Base-by-base conservation (phyloP, 306 rosid species). In the Pueraria montana region DNA sequence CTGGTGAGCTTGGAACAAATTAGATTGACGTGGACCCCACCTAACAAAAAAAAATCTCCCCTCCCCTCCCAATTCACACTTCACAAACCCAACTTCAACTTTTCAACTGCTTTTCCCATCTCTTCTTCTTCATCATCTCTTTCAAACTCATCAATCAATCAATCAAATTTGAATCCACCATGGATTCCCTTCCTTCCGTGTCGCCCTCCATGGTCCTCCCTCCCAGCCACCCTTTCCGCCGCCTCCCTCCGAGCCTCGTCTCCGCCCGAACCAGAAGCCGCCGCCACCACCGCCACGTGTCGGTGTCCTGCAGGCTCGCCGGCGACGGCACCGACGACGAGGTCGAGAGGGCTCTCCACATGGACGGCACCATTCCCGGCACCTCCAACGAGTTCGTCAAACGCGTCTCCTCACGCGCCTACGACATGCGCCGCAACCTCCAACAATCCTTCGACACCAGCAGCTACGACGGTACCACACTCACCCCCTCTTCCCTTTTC, bases 341-440 rank as follows among this genome's bases (percentile, higher is more conserved):
- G 62, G 89, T 93, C 12, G 97, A 96, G 36, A 86, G 88, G 66
- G 99, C 99, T 34, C 91, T 96, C 65, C 90, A 87, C 59, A 78
- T 94, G 86, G 98, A 96, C 56, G 98, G 97, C 3, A 78, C 82
- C 36, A 96, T 96, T 79, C 99, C 98, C 4, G 89, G 89, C 2
- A 89, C 89, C 63, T 94, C 99, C 24, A 73, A 86, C 40, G 99
- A 96, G 88, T 94, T 96, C 48, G 89, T 96, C 38, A 94, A 90
- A 73, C 90, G 87, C 40, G 94, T 96, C 14, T 96, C 99, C 13
- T 96, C 99, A 0, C 99, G 98, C 58, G 99, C 99, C 67, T 96
- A 96, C 81, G 97, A 91, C 72, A 94, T 96, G 91, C 92, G 98
- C 4, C 88, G 98, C 79, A 90, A 94, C 48, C 98, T 96, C 45